Base-by-base conservation (phyloP, 116 monocot genomes). In the Thalassia testudinum region DNA sequence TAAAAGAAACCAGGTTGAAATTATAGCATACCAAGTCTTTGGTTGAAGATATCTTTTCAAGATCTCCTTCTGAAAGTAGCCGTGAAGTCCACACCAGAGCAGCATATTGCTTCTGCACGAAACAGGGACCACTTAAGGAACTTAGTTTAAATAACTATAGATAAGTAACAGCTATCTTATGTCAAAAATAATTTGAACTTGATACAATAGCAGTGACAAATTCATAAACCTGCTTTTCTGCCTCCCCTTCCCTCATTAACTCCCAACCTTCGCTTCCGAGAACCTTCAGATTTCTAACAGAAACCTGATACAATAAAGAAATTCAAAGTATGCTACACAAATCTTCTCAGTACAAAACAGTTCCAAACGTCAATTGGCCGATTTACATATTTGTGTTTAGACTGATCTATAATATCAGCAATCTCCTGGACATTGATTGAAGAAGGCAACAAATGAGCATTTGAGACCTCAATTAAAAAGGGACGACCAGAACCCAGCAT, bases 401-500 rank as follows among this genome's bases (percentile, higher is more conserved):
- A 73, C 21, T 67, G 54, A 63, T 93, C 87, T 25, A 93, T 87
- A 18, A 63, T 76, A 15, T 78, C 67, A 56, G 73, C 55, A 49
- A 87, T 83, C 58, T 72, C 66, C 62, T 76, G 64, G 65, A 84
- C 27, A 61, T 78, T 73, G 52, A 51, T 38, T 22, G 26, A 42
- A 59, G 78, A 72, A 47, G 80, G 84, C 14, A 76, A 21, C 16
- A 43, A 60, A 11, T 71, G 68, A 43, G 84, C 75, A 84, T 93
- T 93, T 60, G 62, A 72, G 54, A 93, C 72, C 68, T 93, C 87
- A 71, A 93, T 65, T 42, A 93, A 68, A 58, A 93, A 93, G 42
- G 93, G 93, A 40, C 93, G 84, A 53, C 93, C 93, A 40, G 93
- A 84, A 63, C 93, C 93, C 54, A 93, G 63, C 93, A 93, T 93